Base-by-base conservation (phyloP, 2,329 filamentous ascomycete genomes). In the Monilinia vaccinii-corymbosi region DNA sequence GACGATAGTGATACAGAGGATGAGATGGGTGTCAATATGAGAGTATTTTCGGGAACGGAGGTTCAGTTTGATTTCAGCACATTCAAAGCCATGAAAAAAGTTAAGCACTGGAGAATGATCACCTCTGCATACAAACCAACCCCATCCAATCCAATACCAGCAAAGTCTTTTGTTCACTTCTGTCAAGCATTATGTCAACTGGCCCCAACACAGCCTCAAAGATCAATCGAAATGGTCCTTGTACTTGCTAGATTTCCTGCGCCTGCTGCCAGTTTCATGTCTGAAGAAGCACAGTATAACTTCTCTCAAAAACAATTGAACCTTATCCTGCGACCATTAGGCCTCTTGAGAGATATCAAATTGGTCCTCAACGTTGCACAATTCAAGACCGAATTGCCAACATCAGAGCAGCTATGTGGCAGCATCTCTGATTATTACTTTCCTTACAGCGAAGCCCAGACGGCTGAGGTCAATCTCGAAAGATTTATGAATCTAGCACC, bases 141-240 rank as follows among this genome's bases (percentile, higher is more conserved):
- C 18, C 36, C 32, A 31, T n/a, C 14, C 3, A 44, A 45, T 16
- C 51, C 58, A 2, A 23, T 47, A 18, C 58, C 58, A 16, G 23
- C 58, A 25, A 60, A 48, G 23, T 42, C 44, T 18, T 60, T 60
- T 36, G 58, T 60, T 45, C 51, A 60, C n/a, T 60, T 60, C 36
- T 60, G 58, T 36, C 58, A 60, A 32, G 45, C 44, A 4, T 13
- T 60, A 18, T 55, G 38, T 32, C 16, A 21, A 46, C 28, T 28
- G n/a, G 42, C 49, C 4, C 51, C 31, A 11, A 36, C 40, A 21
- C 21, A n/a, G 6, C 49, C 44, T 16, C 40, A 34, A 38, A 49
- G 52, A 21, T 48, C 58, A 49, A 14, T 56, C 14, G 36, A 60
- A 31, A 42, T 60, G 14, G 16, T 44, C 18, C 34, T 60, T 34